A percentile compares a stretch with the other conserved stretches of the same genome.
Conservation (phyloP, 495 filamentous ascomycete species). For the Thozetella sp. region DNA sequence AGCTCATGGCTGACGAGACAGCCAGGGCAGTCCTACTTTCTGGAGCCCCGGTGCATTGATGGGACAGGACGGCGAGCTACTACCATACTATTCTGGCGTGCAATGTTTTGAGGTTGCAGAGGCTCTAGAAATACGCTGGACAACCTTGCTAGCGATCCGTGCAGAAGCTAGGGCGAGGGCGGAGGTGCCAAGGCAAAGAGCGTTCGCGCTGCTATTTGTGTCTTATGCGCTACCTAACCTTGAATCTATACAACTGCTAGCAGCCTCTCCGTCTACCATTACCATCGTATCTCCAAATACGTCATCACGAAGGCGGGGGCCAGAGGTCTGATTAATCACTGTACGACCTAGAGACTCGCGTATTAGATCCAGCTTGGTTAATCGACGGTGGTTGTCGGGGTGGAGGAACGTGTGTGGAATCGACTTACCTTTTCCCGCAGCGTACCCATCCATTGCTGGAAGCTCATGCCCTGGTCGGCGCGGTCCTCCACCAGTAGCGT, state of each 20-base stretch:
- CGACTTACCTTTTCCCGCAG: slow-evolving; percentile 93
- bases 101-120: no score
- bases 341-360: slow-evolving; percentile 35
- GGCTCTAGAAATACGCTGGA: no score
- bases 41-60: background rate
- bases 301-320: background rate
- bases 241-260: slow-evolving; percentile 1
- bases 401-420: slow-evolving; percentile 9
- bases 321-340: slow-evolving; percentile 25
- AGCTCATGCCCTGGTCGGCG: slow-evolving; percentile 89
- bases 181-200: background rate
- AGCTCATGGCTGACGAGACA: no score
- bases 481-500: slow-evolving; percentile 94
- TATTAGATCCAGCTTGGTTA: slow-evolving; percentile 22
- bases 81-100: no score
- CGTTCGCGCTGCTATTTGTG: background rate
- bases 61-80: background rate
- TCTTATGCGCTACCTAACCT: background rate
- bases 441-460: slow-evolving; percentile 89
- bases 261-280: background rate
- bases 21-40: no score
- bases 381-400: background rate
- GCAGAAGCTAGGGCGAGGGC: no score
- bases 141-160: no score
- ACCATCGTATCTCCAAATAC: background rate